These are phyloP conservation scores for Xerocomellus amylosporus DNA, from an alignment of 768 basidiomycete species.

Conservation along the genomic window DNA sequence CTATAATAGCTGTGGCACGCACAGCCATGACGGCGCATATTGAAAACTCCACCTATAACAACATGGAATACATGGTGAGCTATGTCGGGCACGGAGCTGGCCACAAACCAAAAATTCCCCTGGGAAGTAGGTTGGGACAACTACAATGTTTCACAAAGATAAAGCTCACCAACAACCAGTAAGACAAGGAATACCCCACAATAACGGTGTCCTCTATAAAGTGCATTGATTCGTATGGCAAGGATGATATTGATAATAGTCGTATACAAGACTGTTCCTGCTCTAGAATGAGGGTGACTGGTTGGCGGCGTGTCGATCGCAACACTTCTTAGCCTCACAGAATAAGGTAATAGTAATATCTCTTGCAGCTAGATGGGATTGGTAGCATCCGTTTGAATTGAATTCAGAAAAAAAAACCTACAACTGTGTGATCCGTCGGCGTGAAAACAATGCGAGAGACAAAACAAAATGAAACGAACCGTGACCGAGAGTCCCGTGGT, in stretches of 20 bases:
- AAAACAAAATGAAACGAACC: constrained; percentile 8
- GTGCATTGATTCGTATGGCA: constrained; percentile 19
- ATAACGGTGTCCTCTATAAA: constrained; percentile 1
- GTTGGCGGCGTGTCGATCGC: background rate
- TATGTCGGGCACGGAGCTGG: background rate
- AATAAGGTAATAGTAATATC: constrained; percentile 22
- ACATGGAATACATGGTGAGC: background rate
- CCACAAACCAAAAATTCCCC: constrained; percentile 20
- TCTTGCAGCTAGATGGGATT: constrained; percentile 15
- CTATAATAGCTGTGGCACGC: constrained; percentile 8
- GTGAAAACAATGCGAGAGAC: background rate
- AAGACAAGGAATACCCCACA: constrained; percentile 6
- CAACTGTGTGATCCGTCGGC: constrained; percentile 14
- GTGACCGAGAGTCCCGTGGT: constrained; percentile 15
- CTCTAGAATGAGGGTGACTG: constrained; percentile 3
- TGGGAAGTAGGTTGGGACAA: background rate
- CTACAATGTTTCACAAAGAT: background rate
- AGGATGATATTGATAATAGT: constrained; percentile 22
- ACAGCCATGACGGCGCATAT: constrained; percentile 14
- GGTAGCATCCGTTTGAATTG: background rate
- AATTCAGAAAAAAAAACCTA: constrained; percentile 4
- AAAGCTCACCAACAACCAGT: constrained; percentile 18
- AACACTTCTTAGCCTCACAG: constrained; percentile 9
- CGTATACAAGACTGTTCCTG: constrained; percentile 17
- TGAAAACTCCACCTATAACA: constrained; percentile 16